Base-by-base conservation (phyloP, 2,329 filamentous ascomycete species). In the Knufia fluminis region DNA sequence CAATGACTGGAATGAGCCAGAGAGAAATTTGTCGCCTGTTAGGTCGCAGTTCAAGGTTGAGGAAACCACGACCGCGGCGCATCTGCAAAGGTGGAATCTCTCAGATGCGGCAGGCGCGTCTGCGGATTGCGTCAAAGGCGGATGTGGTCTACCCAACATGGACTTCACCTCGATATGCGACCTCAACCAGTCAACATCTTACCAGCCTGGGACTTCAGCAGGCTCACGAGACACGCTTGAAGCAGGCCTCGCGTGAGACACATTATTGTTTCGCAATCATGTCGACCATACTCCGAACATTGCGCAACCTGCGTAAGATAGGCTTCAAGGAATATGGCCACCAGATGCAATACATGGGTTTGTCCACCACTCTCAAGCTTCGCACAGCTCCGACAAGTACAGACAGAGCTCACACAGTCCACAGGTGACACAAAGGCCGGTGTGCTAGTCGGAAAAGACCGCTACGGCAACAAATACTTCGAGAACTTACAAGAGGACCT, bases 401-500 rank as follows among this genome's bases (percentile, higher is more conserved):
- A 17, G 48, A 33, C 32, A 20, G 26, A 35, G 23, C 48, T 56
- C n/a, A 60, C 59, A 45, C 63, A 54, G 41, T 53, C 39, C 50
- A 46, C 54, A 61, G 90, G 91, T 74, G 92, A 98, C 72, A 98
- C 92, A 70, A 98, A 98, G 75, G 82, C 85, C 64, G 94, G 92
- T 63, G 82, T 79, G 38, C 76, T 94, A 59, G 80, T 98, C 58
- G 92, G 84, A 61, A 79, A 73, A 63, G 92, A 98, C 74, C 80
- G 82, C 68, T 94, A 83, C 66, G 94, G 92, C 69, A 98, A 98
- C 81, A 97, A 95, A 74, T 98, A 78, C 78, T 98, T 80, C 68
- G 92, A 98, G 78, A 96, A 98, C 75, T 70, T 80, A 64, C 71
- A 75, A 54, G 89, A 97, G 66, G 92, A 98, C 70, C 77, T 98